Evolutionary conservation across 257 asterid genomes (phyloP), one percentile per base, ranked within the genome.

Genomic region (Avicennia marina): DNA sequence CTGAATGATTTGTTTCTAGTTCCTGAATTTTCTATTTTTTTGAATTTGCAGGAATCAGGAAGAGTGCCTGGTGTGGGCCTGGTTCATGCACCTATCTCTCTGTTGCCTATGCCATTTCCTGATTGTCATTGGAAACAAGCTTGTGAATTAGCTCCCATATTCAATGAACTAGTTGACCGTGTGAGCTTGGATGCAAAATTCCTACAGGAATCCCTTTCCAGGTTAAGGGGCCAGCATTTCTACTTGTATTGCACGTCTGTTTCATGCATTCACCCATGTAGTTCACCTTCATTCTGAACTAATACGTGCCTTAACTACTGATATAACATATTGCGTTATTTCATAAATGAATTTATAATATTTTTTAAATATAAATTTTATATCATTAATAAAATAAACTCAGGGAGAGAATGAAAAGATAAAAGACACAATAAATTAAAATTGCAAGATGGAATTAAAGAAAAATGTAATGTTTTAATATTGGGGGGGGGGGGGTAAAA

Each of bases 81-180:
- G 72, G 81, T 86, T 66, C 97, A 91, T 70, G 97, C 98, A 0
- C 98, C 98, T 13, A 49, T 91, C 63, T 78, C 98, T 13, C 58
- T 88, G 65, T 63, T 91, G 60, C 98, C 97, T 7, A 75, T 62
- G 75, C 71, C 80, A 12, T 91, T 91, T 74, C 95, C 97, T 46
- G 87, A 89, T 67, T 76, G 60, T 64, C 73, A 72, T 2, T 93
- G 79, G 83, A 80, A 78, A 52, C 91, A 83, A 78, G 96, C 98
- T 72, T 80, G 95, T 72, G 96, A 89, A 79, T 80, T 89, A 48
- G 96, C 97, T 63, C 98, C 98, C 15, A 81, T 93, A 70, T 86
- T 93, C 74, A 93, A 89, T 64, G 97, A 89, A 56, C 94, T 93
- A 5, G 76, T 89, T 7, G 98, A 93, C 72, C 86, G 97, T 1